Evolutionary conservation across 495 filamentous ascomycete genomes (phyloP), one percentile per base, ranked within the genome.

Genomic region (Hyaloscypha bicolor): DNA sequence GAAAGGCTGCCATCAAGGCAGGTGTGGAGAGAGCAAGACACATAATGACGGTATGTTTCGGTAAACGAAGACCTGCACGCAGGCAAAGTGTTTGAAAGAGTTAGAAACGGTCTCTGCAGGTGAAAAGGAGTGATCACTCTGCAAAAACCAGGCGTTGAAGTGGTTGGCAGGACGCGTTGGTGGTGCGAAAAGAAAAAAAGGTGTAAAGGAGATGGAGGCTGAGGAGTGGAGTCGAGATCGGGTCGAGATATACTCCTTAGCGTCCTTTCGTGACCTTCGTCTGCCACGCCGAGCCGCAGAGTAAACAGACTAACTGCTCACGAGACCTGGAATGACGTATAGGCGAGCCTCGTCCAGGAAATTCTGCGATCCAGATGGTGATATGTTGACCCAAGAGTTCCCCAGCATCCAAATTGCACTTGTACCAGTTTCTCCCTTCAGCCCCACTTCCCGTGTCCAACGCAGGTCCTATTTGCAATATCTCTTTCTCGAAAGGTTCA

Each of bases 11-110:
- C 33, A n/a, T 53, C 29, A 55, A 6, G 55, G 60, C 58, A 53
- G 35, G 3, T 11, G 63, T 4, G 12, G 42, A 62, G 21, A 14
- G 37, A 19, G 37, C 42, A 45, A 51, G 22, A 3, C 29, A 56
- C 71, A 73, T 73, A 22, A 25, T 63, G 59, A 32, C 58, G 21
- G 35, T 12, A n/a, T 45, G 37, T 59, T 14, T 51, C 2, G 9
- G 9, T 37, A 12, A 37, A 37, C 6, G 35, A 12, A 37, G 35
- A 8, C 42, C 42, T 14, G 42, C 42, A 48, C 42, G 42, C 11
- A 48, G 42, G 9, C 6, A 3, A 8, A 12, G 35, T 37, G 6
- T 37, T 37, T 19, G 32, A 14, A 53, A 29, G 55, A 19, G 6
- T 30, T 11, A 42, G 2, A 37, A 64, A 32, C 25, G 16, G 42